These are phyloP conservation scores for Spathaspora sp. DNA, from an alignment of 1,139 yeast genomes.

Conservation along the genomic window DNA sequence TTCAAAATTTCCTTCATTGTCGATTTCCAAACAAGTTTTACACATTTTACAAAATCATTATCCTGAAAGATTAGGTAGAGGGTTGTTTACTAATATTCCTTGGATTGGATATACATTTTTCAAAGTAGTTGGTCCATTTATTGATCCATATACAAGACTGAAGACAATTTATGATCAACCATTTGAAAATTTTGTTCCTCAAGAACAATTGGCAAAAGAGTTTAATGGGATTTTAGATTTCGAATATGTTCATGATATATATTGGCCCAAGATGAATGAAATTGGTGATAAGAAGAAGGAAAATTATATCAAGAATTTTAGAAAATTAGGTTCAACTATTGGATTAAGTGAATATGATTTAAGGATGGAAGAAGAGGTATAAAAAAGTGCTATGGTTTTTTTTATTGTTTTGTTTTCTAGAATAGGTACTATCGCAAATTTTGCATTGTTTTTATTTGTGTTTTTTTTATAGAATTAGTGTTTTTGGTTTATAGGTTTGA, in stretches of 20 bases:
- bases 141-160: constrained; percentile 91
- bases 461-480: neutral
- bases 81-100: constrained; percentile 87
- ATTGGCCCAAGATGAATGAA: constrained; percentile 72
- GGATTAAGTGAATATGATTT: constrained; percentile 67
- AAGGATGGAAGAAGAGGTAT: constrained; percentile 18
- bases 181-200: constrained; percentile 76
- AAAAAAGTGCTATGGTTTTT: no score
- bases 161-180: constrained; percentile 91
- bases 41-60: constrained; percentile 91
- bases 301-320: constrained; percentile 61
- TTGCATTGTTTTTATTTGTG: neutral
- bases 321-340: constrained; percentile 62
- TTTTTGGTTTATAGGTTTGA: neutral
- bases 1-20: constrained; percentile 43
- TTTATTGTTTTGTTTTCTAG: neutral
- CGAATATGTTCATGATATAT: constrained; percentile 72
- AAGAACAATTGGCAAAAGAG: constrained; percentile 74
- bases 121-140: constrained; percentile 87
- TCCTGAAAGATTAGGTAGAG: constrained; percentile 92
- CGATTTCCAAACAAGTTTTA: constrained; percentile 70
- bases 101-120: constrained; percentile 90
- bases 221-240: constrained; percentile 86
- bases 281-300: constrained; percentile 57
- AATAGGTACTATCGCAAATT: neutral